Conservation (phyloP, 495 filamentous ascomycete genomes). For the Bacidia gigantensis region DNA sequence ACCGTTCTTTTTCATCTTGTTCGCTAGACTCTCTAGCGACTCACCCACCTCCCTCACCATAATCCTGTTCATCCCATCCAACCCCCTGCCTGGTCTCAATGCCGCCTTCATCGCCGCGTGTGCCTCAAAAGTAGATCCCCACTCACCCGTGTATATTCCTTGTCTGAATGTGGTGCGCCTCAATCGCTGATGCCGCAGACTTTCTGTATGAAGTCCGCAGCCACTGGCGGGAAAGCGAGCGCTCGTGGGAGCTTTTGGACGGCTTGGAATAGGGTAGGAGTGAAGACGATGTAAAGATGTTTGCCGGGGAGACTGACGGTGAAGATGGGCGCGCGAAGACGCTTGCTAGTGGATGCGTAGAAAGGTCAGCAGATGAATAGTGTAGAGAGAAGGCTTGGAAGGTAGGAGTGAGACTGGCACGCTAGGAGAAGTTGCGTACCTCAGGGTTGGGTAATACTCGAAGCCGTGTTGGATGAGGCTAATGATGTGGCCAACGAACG, state of each 20-base stretch:
- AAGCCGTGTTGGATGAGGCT: not conserved
- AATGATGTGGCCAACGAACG: not conserved
- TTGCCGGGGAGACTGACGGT: not conserved
- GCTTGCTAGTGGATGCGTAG: not conserved
- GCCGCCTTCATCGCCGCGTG: not conserved
- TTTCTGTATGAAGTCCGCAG: not conserved
- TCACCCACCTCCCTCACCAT: not conserved
- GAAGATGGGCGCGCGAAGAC: not conserved
- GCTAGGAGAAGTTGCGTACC: not conserved
- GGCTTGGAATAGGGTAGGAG: not conserved
- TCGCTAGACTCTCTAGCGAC: not conserved
- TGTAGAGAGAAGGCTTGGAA: not conserved
- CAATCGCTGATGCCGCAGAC: not conserved
- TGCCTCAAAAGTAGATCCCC: not conserved
- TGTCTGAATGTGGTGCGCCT: not conserved
- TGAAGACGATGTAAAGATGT: not conserved
- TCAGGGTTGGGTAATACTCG: not conserved
- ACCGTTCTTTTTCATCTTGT: not conserved
- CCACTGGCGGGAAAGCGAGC: not conserved
- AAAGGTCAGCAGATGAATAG: not conserved
- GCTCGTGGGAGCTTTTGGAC: not conserved
- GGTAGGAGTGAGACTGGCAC: too few species aligned
- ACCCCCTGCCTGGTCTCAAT: not conserved
- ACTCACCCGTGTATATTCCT: not conserved
- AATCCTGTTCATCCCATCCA: not conserved